Conservation (phyloP, 225 moss, liverwort and hornwort genomes). For the Neckera pumila region DNA sequence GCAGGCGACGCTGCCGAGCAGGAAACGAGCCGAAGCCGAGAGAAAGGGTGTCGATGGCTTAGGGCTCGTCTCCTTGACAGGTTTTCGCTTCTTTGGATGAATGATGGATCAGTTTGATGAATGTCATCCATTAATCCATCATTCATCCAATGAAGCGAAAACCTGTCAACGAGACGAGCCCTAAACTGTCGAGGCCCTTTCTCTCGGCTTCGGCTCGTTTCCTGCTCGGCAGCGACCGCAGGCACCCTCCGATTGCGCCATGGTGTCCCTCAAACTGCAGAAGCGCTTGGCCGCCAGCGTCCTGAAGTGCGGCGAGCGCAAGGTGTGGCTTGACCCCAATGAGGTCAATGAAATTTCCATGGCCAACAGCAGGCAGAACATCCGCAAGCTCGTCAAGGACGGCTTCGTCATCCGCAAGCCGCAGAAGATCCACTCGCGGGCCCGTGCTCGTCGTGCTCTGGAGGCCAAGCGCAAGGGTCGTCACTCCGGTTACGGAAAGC, state of each 20-base stretch:
- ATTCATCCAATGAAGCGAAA: background rate
- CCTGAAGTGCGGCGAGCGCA: constrained; percentile 87
- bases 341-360: constrained; percentile 94
- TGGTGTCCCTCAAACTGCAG: constrained; percentile 97
- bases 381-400: constrained; percentile 70
- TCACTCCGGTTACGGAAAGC: constrained; percentile 71
- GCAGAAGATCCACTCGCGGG: constrained; percentile 73
- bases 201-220: background rate
- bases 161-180: background rate
- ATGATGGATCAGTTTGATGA: background rate
- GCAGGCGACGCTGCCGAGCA: background rate
- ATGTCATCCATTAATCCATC: background rate
- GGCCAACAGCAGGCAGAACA: constrained; percentile 87
- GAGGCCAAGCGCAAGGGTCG: constrained; percentile 76
- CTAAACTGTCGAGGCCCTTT: background rate
- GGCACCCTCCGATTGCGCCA: background rate
- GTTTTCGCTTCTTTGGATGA: background rate
- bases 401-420: constrained; percentile 74
- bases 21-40: background rate
- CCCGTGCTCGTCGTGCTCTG: constrained; percentile 61
- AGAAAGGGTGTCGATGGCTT: fast-evolving
- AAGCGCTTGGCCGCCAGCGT: constrained; percentile 90
- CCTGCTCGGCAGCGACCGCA: background rate
- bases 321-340: constrained; percentile 90
- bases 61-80: background rate